Percentiles rank a stretch among this genome's conserved stretches.
Evolutionary conservation across 1,284 basidiomycete species (phyloP).

Genomic region (Ustilago shanxiensis): DNA sequence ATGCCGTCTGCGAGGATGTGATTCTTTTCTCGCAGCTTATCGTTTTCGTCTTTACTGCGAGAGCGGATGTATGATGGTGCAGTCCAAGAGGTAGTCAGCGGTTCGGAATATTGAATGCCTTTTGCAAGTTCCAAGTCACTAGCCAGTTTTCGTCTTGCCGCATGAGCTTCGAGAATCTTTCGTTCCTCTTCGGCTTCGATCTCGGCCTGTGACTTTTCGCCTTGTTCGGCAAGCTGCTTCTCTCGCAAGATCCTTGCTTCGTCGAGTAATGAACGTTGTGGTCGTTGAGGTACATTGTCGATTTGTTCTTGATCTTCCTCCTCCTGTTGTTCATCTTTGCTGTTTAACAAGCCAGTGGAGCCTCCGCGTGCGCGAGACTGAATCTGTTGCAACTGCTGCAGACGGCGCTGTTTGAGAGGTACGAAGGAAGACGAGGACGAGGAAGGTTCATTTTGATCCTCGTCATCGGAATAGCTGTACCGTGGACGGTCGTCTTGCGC

Average conservation of each 20-base stretch:
- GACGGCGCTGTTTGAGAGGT: slow-evolving; percentile 85
- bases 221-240: slow-evolving; percentile 79
- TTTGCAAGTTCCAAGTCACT: slow-evolving; percentile 92
- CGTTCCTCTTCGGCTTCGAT: slow-evolving; percentile 89
- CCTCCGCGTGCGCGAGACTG: slow-evolving; percentile 23
- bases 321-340: slow-evolving; percentile 15
- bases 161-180: slow-evolving; percentile 90
- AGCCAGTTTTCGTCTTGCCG: slow-evolving; percentile 87
- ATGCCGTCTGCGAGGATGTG: slow-evolving; percentile 94
- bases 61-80: slow-evolving; percentile 86
- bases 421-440: slow-evolving; percentile 79
- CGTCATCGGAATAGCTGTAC: slow-evolving; percentile 64
- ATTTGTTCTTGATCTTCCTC: slow-evolving; percentile 71
- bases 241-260: slow-evolving; percentile 76
- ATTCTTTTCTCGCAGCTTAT: slow-evolving; percentile 84
- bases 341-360: not conserved
- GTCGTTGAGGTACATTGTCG: slow-evolving; percentile 75
- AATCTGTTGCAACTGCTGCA: slow-evolving; percentile 79
- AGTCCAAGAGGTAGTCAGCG: slow-evolving; percentile 88
- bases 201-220: slow-evolving; percentile 78
- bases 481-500: slow-evolving; percentile 37
- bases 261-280: slow-evolving; percentile 72
- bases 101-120: slow-evolving; percentile 89
- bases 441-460: slow-evolving; percentile 75
- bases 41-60: slow-evolving; percentile 79